phyloP scores from a whole-genome alignment of 768 basidiomycete genomes.

The Macrolepiota fuliginosa region DNA sequence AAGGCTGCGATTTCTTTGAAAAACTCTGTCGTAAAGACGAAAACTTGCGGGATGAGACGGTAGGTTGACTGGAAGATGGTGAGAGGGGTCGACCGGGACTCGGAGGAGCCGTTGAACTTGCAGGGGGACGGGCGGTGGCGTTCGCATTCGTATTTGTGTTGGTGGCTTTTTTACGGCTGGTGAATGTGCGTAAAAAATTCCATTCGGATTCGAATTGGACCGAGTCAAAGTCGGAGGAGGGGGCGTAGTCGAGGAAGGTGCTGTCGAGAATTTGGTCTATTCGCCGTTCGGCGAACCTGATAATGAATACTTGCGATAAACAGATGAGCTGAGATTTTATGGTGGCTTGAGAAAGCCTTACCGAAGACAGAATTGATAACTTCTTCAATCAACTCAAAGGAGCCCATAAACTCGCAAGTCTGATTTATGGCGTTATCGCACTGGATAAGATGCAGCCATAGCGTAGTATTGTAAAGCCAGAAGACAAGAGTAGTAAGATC shows the following conservation, averaged over 20 bases:
- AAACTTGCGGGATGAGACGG: conserved; percentile 46
- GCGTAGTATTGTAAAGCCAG: conserved; percentile 91
- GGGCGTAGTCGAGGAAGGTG: conserved; percentile 78
- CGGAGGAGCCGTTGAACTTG: conserved; percentile 47
- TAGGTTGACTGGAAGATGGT: conserved; percentile 43
- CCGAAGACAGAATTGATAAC: conserved; percentile 94
- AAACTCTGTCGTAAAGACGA: conserved; percentile 70
- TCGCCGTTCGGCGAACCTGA: conserved; percentile 84
- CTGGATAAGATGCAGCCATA: conserved; percentile 89
- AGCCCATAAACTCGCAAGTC: conserved; percentile 80
- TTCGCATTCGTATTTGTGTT: conserved; percentile 6
- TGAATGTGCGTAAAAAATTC: conserved; percentile 81
- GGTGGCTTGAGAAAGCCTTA: conserved; percentile 29
- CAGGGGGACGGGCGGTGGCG: conserved; percentile 19
- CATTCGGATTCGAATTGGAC: conserved; percentile 97
- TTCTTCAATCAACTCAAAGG: conserved; percentile 86
- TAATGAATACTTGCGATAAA: conserved; percentile 76
- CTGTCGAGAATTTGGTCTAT: conserved; percentile 86
- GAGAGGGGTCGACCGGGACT: conserved; percentile 50
- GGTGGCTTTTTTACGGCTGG: conserved; percentile 53
- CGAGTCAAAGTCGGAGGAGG: conserved; percentile 72
- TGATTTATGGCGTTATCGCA: conserved; percentile 78
- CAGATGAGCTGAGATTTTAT: not conserved
- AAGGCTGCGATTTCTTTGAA: conserved; percentile 41
- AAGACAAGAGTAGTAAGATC: conserved; percentile 86